Evolutionary conservation across 345 rosid genomes (phyloP).

Genomic region (Angophora floribunda): DNA sequence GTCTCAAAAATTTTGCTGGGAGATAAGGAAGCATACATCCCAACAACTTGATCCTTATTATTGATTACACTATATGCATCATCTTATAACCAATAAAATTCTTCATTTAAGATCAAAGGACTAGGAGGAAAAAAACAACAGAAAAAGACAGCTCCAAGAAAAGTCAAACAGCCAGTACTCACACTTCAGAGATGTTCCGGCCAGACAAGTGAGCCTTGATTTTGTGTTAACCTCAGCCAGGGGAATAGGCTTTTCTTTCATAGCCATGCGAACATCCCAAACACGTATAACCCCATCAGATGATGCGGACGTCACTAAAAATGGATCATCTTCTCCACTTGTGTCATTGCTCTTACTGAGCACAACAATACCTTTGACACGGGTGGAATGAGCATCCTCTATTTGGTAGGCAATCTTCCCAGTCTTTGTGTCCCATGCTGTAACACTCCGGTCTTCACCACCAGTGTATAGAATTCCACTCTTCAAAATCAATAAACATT

Average conservation of each 20-base stretch:
- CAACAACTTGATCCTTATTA: neutral
- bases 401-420: slow-evolving; percentile 76
- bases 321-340: slow-evolving; percentile 41
- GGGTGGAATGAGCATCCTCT: slow-evolving; percentile 70
- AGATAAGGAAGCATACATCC: neutral
- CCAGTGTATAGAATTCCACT: slow-evolving; percentile 67
- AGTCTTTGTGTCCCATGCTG: slow-evolving; percentile 82
- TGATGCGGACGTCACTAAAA: slow-evolving; percentile 72
- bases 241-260: slow-evolving; percentile 54
- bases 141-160: neutral
- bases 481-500: slow-evolving; percentile 20
- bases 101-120: neutral
- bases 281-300: slow-evolving; percentile 89
- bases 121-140: neutral
- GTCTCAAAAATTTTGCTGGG: neutral
- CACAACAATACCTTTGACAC: slow-evolving; percentile 80
- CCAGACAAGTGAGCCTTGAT: slow-evolving; percentile 91
- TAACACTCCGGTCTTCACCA: slow-evolving; percentile 78
- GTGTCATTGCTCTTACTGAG: slow-evolving; percentile 35
- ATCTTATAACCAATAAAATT: neutral
- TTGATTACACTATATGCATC: neutral
- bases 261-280: slow-evolving; percentile 81
- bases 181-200: slow-evolving; percentile 70
- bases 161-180: slow-evolving; percentile 9
- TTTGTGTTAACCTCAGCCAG: slow-evolving; percentile 77